A percentile compares a stretch with the other conserved stretches of the same genome.
Evolutionary conservation across 1,284 basidiomycete genomes (phyloP).

Genomic region (Ceratobasidium sp.): DNA sequence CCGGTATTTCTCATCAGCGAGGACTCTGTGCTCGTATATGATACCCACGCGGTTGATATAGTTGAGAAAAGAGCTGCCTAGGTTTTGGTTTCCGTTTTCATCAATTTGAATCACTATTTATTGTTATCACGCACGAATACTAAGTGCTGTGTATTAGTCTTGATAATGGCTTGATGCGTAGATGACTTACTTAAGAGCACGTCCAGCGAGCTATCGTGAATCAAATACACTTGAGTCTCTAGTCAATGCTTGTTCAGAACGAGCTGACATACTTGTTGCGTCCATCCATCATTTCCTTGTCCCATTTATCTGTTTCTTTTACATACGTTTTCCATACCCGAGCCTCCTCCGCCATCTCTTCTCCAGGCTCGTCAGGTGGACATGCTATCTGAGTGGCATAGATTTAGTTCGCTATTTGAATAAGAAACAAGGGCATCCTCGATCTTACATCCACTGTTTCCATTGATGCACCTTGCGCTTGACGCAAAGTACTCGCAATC

Average conservation of each 20-base stretch:
- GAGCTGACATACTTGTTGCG: neutral
- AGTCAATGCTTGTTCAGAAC: neutral
- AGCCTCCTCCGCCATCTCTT: slow-evolving; percentile 1
- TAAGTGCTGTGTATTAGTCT: neutral
- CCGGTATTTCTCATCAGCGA: neutral
- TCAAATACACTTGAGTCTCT: neutral
- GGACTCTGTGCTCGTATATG: neutral
- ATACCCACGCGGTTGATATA: neutral
- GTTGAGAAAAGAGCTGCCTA: slow-evolving; percentile 15
- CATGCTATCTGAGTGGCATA: neutral
- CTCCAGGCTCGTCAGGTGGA: neutral
- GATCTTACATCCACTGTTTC: too few relatives aligned
- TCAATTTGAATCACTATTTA: neutral
- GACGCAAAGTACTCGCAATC: too few relatives aligned
- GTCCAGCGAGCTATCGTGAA: slow-evolving; percentile 8
- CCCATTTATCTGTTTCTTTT: neutral
- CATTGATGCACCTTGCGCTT: too few relatives aligned
- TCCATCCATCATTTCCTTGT: slow-evolving; percentile 9
- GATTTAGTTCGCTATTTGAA: too few relatives aligned
- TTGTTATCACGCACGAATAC: slow-evolving; percentile 3
- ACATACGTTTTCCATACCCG: slow-evolving; percentile 16
- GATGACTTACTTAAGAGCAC: slow-evolving; percentile 8
- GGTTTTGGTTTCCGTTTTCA: too few relatives aligned
- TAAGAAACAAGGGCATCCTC: too few relatives aligned
- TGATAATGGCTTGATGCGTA: too few relatives aligned